Conservation (phyloP, 2,329 filamentous ascomycete species). For the Pseudogymnoascus sp. region DNA sequence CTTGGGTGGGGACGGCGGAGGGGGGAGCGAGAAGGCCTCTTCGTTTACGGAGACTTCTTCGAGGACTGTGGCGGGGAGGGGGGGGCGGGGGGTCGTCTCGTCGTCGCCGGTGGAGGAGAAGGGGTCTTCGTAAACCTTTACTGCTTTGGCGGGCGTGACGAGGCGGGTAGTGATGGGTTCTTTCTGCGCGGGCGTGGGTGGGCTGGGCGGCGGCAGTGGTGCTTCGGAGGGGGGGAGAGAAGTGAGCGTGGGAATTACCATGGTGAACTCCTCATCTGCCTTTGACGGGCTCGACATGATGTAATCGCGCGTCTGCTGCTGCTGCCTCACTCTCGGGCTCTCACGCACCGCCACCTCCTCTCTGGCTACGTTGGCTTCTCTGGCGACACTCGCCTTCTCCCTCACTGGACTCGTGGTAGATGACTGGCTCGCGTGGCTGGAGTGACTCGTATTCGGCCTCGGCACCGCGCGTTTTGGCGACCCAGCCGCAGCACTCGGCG, state of each 20-base stretch:
- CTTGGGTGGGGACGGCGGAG: neutral
- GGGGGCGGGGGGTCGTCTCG: slow-evolving; percentile 38
- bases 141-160: slow-evolving; percentile 21
- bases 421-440: slow-evolving; percentile 25
- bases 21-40: slow-evolving; percentile 25
- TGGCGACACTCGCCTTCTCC: slow-evolving; percentile 24
- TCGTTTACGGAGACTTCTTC: slow-evolving; percentile 55
- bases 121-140: slow-evolving; percentile 55
- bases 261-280: slow-evolving; percentile 44
- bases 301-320: slow-evolving; percentile 15
- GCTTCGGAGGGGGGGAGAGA: slow-evolving; percentile 22
- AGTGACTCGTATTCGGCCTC: slow-evolving; percentile 29
- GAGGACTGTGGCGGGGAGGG: slow-evolving; percentile 38
- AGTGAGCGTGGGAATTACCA: slow-evolving; percentile 42
- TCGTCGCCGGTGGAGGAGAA: slow-evolving; percentile 39
- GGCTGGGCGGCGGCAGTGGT: slow-evolving; percentile 18
- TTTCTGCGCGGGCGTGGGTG: slow-evolving; percentile 34
- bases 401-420: slow-evolving; percentile 36
- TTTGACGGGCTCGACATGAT: slow-evolving; percentile 34
- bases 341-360: neutral
- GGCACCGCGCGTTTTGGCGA: slow-evolving; percentile 26
- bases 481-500: slow-evolving; percentile 39
- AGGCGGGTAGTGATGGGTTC: slow-evolving; percentile 23
- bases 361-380: neutral
- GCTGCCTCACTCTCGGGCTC: slow-evolving; percentile 12